Percentiles rank a stretch among this genome's conserved stretches.
phyloP scores from a whole-genome alignment of 2,329 filamentous ascomycete species.

The Microdochium nivale region DNA sequence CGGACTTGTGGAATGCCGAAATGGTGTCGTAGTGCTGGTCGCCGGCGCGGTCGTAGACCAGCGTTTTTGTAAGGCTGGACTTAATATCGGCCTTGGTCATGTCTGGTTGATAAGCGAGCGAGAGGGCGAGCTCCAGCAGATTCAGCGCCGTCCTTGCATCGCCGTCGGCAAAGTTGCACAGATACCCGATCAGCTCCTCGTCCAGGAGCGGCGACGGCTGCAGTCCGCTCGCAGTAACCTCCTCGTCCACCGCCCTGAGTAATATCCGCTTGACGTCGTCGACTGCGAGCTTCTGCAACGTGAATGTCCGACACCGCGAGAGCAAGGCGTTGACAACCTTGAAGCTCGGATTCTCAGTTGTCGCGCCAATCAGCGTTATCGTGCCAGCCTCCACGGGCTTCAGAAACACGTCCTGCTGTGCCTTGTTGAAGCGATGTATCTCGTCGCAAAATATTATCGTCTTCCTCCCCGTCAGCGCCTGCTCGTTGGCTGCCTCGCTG shows the following conservation, averaged over 20 bases:
- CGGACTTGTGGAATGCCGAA: conserved; percentile 92
- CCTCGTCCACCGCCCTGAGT: conserved; percentile 59
- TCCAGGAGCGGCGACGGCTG: conserved; percentile 55
- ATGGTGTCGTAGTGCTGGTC: conserved; percentile 98
- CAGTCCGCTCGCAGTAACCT: conserved; percentile 31
- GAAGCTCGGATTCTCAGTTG: conserved; percentile 95
- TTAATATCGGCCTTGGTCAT: conserved; percentile 75
- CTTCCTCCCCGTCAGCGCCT: conserved; percentile 72
- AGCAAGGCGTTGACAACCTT: conserved; percentile 82
- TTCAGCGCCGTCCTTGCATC: conserved; percentile 92
- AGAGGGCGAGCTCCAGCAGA: conserved; percentile 80
- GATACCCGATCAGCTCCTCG: conserved; percentile 67
- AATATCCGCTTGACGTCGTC: conserved; percentile 69
- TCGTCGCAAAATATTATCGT: conserved; percentile 98
- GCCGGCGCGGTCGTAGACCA: conserved; percentile 90
- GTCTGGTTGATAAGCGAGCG: conserved; percentile 54
- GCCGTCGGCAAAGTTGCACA: conserved; percentile 81
- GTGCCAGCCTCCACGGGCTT: conserved; percentile 86
- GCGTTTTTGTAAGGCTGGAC: conserved; percentile 73
- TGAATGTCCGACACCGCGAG: conserved; percentile 86
- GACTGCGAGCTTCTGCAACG: conserved; percentile 64
- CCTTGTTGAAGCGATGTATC: conserved; percentile 85
- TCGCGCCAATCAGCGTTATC: conserved; percentile 87
- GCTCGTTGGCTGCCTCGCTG: conserved; percentile 70
- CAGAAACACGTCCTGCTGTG: conserved; percentile 91